phyloP scores from a whole-genome alignment of 164 flowering plant genomes.

The Annona squamosa region DNA sequence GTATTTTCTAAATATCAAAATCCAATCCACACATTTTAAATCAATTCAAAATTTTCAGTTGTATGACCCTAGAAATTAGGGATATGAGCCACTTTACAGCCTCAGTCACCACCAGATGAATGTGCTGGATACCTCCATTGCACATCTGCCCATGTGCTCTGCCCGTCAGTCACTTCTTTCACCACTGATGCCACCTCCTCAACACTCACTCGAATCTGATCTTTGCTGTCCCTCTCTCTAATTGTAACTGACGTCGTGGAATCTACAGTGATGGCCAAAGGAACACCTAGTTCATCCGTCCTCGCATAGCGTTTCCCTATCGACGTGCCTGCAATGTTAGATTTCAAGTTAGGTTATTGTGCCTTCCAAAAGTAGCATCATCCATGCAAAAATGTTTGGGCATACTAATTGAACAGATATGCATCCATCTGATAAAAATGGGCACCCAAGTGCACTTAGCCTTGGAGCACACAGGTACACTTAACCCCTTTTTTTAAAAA shows the following conservation, averaged over 20 bases:
- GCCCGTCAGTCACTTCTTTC: constrained; percentile 76
- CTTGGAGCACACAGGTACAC: no score
- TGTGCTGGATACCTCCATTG: constrained; percentile 57
- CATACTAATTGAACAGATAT: no score
- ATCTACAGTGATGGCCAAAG: constrained; percentile 88
- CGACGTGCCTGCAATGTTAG: constrained; percentile 57
- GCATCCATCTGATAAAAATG: no score
- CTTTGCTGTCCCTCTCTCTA: constrained; percentile 90
- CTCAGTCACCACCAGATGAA: not conserved
- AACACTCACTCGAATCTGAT: constrained; percentile 66
- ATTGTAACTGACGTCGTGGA: constrained; percentile 61
- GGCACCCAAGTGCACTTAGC: no score
- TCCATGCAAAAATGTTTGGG: no score
- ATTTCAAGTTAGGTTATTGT: not conserved
- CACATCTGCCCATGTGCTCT: constrained; percentile 67
- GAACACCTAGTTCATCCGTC: constrained; percentile 97
- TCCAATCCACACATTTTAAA: not conserved
- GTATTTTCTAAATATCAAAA: not conserved
- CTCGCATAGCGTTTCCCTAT: constrained; percentile 94
- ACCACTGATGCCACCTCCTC: constrained; percentile 81
- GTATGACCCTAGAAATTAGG: not conserved
- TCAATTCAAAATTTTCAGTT: not conserved
- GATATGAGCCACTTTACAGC: not conserved
- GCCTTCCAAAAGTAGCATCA: no score
- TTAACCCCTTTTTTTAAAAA: no score